These are phyloP conservation scores for Huntiella abstrusa DNA, from an alignment of 2,329 filamentous ascomycete genomes.

Conservation along the genomic window DNA sequence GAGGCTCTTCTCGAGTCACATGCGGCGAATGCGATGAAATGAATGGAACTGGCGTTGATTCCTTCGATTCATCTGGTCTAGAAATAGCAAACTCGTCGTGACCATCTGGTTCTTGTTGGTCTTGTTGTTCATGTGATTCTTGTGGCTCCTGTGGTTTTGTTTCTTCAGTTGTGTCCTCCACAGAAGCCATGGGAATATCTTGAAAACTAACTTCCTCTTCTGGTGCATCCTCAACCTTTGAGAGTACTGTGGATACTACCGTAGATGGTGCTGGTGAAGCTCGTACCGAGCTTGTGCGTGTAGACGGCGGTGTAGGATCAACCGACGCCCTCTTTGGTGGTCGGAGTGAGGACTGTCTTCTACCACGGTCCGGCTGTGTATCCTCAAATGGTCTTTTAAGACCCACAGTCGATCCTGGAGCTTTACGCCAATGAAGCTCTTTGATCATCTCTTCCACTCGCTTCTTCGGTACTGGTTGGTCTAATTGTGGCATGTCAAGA, in stretches of 20 bases:
- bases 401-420: background rate
- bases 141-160: no score
- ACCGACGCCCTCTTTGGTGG: constrained; percentile 3
- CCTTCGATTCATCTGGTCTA: constrained; percentile 1
- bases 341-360: constrained; percentile 8
- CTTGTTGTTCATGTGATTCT: no score
- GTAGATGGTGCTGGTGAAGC: no score
- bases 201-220: background rate
- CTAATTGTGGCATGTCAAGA: background rate
- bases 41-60: background rate
- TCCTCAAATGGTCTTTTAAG: constrained; percentile 7
- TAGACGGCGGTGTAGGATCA: background rate
- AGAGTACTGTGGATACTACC: no score
- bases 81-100: constrained; percentile 5
- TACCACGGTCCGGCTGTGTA: background rate
- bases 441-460: constrained; percentile 1
- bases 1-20: background rate
- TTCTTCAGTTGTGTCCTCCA: no score
- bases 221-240: background rate
- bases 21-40: background rate
- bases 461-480: background rate
- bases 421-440: constrained; percentile 4
- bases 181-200: background rate
- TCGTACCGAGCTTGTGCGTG: background rate
- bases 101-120: background rate